A percentile compares a stretch with the other conserved stretches of the same genome.
phyloP scores from a whole-genome alignment of 176 grass and related monocot species.

The Pontederia crassipes region DNA sequence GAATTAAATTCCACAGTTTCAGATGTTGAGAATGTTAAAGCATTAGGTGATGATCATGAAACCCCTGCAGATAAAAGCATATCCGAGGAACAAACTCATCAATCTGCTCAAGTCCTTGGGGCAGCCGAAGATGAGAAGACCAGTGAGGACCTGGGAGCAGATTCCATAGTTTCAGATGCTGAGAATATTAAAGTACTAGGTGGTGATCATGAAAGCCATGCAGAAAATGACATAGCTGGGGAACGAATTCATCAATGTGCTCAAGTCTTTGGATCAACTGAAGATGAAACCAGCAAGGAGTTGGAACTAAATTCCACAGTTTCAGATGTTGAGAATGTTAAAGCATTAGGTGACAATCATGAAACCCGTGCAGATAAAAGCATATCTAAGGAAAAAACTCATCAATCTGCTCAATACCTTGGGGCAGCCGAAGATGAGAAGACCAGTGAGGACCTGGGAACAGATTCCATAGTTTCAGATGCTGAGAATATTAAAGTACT shows the following conservation, averaged over 20 bases:
- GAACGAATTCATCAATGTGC: background rate
- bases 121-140: too few species aligned
- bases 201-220: background rate
- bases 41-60: too few species aligned
- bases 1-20: constrained; percentile 23
- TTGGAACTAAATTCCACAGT: constrained; percentile 22
- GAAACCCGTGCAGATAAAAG: background rate
- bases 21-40: constrained; percentile 19
- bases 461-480: constrained; percentile 18
- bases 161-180: constrained; percentile 13
- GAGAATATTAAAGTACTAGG: constrained; percentile 21
- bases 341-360: constrained; percentile 9
- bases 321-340: constrained; percentile 23
- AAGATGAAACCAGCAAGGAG: constrained; percentile 12
- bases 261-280: background rate
- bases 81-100: too few species aligned
- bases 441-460: constrained; percentile 19
- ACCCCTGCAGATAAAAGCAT: too few species aligned
- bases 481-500: constrained; percentile 23
- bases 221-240: background rate
- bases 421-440: background rate
- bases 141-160: constrained; percentile 12
- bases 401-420: background rate
- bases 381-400: background rate
- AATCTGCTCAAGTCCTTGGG: too few species aligned